phyloP scores from a whole-genome alignment of 495 filamentous ascomycete genomes.

The Xylaria sp. region DNA sequence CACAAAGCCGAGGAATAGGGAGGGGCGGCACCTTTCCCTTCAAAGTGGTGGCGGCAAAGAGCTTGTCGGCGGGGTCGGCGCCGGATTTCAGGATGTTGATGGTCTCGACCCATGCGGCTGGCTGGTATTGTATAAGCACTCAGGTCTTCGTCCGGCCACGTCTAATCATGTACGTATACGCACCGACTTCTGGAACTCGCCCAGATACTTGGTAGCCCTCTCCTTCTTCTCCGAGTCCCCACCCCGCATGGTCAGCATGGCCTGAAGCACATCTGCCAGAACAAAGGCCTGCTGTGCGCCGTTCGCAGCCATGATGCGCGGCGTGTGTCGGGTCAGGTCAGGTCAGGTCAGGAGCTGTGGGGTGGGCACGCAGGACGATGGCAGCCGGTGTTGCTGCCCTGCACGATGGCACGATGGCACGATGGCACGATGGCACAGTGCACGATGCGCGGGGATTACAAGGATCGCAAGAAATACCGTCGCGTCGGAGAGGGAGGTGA shows the following conservation, averaged over 20 bases:
- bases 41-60: slow-evolving; percentile 95
- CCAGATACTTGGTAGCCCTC: slow-evolving; percentile 87
- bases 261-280: slow-evolving; percentile 75
- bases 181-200: slow-evolving; percentile 98
- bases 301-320: slow-evolving; percentile 71
- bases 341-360: slow-evolving; percentile 37
- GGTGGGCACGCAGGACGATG: slow-evolving; percentile 37
- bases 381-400: slow-evolving; percentile 24
- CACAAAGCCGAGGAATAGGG: neutral
- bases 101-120: slow-evolving; percentile 89
- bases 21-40: slow-evolving; percentile 86
- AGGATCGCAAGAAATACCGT: slow-evolving; percentile 11
- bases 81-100: slow-evolving; percentile 82
- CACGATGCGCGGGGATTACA: slow-evolving; percentile 18
- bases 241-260: slow-evolving; percentile 90
- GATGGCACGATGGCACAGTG: no score
- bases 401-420: no score
- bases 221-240: slow-evolving; percentile 83
- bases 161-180: slow-evolving; percentile 32
- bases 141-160: neutral
- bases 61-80: slow-evolving; percentile 79
- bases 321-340: slow-evolving; percentile 24
- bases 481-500: neutral
- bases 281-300: slow-evolving; percentile 72
- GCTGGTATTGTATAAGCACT: slow-evolving; percentile 41